Percentiles rank a stretch among this genome's conserved stretches.
Evolutionary conservation across 805 yeast genomes (phyloP).

Genomic region (Metschnikowia lunata): DNA sequence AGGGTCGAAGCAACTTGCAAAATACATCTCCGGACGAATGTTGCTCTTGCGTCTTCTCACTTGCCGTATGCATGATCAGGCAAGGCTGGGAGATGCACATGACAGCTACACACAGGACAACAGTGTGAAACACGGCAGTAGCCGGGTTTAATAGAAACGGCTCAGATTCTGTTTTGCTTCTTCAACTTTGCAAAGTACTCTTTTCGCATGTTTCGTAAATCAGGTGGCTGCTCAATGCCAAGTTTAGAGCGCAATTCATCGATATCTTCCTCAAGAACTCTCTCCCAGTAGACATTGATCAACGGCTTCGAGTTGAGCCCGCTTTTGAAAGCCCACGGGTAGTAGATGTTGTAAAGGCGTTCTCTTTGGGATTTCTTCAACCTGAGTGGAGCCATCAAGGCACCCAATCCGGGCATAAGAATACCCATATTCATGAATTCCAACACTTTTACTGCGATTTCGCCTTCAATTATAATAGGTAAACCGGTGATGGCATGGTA

Average conservation of each 20-base stretch:
- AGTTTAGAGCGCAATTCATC: conserved; percentile 66
- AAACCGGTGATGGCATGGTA: conserved; percentile 88
- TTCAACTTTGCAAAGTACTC: conserved; percentile 26
- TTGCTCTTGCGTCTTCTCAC: conserved; percentile 2
- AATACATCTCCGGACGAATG: neutral
- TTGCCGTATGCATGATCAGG: conserved; percentile 3
- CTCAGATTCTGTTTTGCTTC: conserved; percentile 10
- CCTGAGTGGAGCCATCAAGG: conserved; percentile 81
- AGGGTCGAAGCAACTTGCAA: neutral
- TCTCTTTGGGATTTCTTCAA: conserved; percentile 59
- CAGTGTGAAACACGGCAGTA: conserved; percentile 2
- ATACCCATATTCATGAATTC: conserved; percentile 90
- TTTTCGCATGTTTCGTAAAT: conserved; percentile 63
- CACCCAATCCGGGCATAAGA: conserved; percentile 94
- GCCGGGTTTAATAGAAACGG: neutral
- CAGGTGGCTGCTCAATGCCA: conserved; percentile 70
- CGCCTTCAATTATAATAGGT: conserved; percentile 95
- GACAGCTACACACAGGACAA: conserved; percentile 3
- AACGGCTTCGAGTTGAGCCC: conserved; percentile 73
- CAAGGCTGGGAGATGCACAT: neutral
- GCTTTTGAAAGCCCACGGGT: conserved; percentile 82
- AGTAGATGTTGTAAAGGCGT: conserved; percentile 62
- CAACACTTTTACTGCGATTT: conserved; percentile 85
- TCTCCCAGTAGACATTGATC: conserved; percentile 91
- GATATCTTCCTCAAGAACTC: conserved; percentile 66